Evolutionary conservation across 2,329 filamentous ascomycete species (phyloP), one percentile per base, ranked within the genome.

Genomic region (Reticulascus tulasneorum): DNA sequence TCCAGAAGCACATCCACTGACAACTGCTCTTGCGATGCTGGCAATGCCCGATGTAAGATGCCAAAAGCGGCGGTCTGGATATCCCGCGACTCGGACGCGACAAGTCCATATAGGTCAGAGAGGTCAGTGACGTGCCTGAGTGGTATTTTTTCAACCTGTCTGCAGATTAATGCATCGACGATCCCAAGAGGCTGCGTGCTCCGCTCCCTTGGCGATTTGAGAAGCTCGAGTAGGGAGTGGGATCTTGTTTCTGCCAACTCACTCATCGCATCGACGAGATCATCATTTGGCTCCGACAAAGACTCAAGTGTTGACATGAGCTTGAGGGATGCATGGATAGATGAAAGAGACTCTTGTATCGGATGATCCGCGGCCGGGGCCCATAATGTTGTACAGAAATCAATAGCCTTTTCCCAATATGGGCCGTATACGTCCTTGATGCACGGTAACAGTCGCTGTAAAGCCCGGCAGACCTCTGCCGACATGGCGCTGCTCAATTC

Each of bases 341-440:
- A 73, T 1, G 86, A 76, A 2, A 87, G 52, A 6, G 69, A 66
- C 10, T 67, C 56, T 12, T 78, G 67, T 0, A 66, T 44, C 2
- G 58, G 43, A 7, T 69, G 64, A 3, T 59, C 57, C 9, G 56
- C 55, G 1, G 64, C 68, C 4, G 66, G 64, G 4, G 65, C 62
- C 79, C 82, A 86, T 1, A 79, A 60, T 7, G 63, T 59, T 9
- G 73, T 62, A 41, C 82, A 75, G 32, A 79, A 75, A 22, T 75
- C 67, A 13, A 88, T 60, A 0, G 73, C 60, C 30, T 75, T 75
- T 33, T 82, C 75, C 93, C 93, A 98, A 53, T 95, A 86, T 0
- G 85, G 78, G 1, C 91, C 93, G 50, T 95, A 96, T 1, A 95
- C 79, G 29, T 89, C 84, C 40, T 79, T 76, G 49, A 96, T 82